Base-by-base conservation (phyloP, 768 basidiomycete species). In the Leccinum olivaceopallidum region DNA sequence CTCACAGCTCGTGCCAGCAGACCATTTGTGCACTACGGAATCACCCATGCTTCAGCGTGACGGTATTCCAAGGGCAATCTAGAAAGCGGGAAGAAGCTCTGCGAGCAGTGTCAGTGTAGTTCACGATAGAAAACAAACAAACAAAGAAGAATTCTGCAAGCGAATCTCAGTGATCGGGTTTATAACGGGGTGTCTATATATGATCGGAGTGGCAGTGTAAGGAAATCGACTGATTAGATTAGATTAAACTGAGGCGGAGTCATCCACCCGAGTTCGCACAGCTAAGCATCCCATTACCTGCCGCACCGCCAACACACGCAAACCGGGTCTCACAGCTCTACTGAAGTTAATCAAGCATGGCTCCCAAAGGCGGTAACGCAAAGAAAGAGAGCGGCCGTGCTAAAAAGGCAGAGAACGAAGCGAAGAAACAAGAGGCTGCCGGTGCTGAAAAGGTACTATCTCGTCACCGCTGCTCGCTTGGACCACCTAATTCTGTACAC, bases 371-470 rank as follows among this genome's bases (percentile, higher is more conserved):
- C 63, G 85, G 82, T 66, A 96, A 94, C 80, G 80, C 92, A 59
- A 97, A 96, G 86, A 96, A 96, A 73, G 95, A 96, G 75, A 76
- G 85, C 48, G 94, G 95, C 5, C 77, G 90, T 57, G 89, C 94
- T 1, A 95, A 93, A 77, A 97, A 97, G 74, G 92, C 92, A 26
- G 91, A 95, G 70, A 95, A 94, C 71, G 92, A 93, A 71, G 80
- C 83, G 9, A 92, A 89, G 80, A 95, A 94, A 75, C 81, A 84
- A 62, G 84, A 82, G 6, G 80, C 79, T 5, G 86, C 80, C 0
- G 80, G 79, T 12, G 80, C 79, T 8, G 90, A 85, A 13, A 86
- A 83, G 77, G 92, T 87, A 54, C 53, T 71, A 68, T 57, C 42
- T 28, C 24, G 16, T 59, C 48, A 7, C 37, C 5, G 14, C 60